These are phyloP conservation scores for Thamnidium elegans DNA, from an alignment of 192 early-diverging fungal genomes.

Conservation along the genomic window DNA sequence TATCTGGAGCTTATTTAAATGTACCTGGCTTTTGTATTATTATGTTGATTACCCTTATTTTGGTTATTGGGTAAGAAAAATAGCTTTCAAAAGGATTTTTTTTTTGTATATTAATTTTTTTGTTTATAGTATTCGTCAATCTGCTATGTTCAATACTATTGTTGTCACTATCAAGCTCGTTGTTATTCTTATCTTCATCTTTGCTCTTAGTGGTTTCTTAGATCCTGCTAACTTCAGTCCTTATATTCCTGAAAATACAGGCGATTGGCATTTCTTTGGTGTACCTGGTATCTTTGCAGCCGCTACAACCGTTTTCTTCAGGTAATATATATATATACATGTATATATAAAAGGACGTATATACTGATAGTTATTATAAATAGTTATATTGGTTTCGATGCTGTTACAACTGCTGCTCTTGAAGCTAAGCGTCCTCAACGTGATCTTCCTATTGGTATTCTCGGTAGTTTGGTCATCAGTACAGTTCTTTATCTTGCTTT, in stretches of 20 bases:
- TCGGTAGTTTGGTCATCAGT: conserved; percentile 72
- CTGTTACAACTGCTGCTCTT: conserved; percentile 81
- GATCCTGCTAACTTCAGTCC: conserved; percentile 70
- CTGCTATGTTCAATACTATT: conserved; percentile 69
- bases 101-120: not conserved
- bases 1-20: conserved; percentile 59
- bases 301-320: conserved; percentile 72
- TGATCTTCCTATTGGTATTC: conserved; percentile 87
- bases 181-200: conserved; percentile 77
- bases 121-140: conserved; percentile 50
- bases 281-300: conserved; percentile 67
- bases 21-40: conserved; percentile 72
- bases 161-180: conserved; percentile 74
- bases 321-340: too few relatives aligned
- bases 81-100: not conserved
- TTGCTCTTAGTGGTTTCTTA: conserved; percentile 67
- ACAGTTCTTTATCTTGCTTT: conserved; percentile 74
- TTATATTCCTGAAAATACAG: conserved; percentile 64
- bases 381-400: conserved; percentile 87
- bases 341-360: too few relatives aligned
- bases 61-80: conserved; percentile 57
- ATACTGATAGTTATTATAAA: not conserved
- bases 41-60: conserved; percentile 58
- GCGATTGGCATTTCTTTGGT: conserved; percentile 60
- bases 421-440: conserved; percentile 76